A percentile compares a stretch with the other conserved stretches of the same genome.
Evolutionary conservation across 2,329 filamentous ascomycete genomes (phyloP).

Genomic region (Boeremia lycopersici): DNA sequence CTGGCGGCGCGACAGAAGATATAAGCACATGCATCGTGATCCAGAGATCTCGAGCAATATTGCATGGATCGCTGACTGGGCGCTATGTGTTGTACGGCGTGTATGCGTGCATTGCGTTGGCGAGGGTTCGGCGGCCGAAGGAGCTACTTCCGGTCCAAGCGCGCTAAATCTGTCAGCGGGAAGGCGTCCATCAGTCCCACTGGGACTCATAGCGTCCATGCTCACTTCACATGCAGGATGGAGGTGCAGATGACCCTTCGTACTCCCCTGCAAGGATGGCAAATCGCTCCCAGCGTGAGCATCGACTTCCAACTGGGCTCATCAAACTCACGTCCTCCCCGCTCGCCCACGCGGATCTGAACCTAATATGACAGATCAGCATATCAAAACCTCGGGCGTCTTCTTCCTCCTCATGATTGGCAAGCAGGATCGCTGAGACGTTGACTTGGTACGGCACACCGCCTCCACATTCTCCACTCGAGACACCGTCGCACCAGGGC

Average conservation of each 20-base stretch:
- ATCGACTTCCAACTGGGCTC: conserved; percentile 6
- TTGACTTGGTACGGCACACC: conserved; percentile 4
- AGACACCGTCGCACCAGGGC: neutral
- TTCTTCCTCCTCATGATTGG: conserved; percentile 1
- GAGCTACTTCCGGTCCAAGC: conserved; percentile 1
- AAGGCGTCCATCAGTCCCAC: neutral
- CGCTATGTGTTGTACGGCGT: conserved; percentile 19
- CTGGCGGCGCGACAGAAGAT: neutral
- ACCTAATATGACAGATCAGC: conserved; percentile 7
- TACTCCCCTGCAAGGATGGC: neutral
- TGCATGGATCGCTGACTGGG: conserved; percentile 9
- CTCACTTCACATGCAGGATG: conserved; percentile 8
- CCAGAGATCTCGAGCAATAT: conserved; percentile 5
- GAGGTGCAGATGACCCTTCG: conserved; percentile 13
- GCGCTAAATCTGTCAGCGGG: conserved; percentile 12
- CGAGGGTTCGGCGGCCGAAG: conserved; percentile 5
- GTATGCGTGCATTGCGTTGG: conserved; percentile 12
- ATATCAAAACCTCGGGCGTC: neutral
- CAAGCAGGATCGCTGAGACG: neutral
- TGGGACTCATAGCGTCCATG: conserved; percentile 7
- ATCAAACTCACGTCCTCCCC: conserved; percentile 6
- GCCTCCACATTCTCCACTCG: neutral
- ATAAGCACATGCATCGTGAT: conserved; percentile 15
- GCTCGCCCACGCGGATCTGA: neutral
- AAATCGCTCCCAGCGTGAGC: conserved; percentile 2